Evolutionary conservation across 2,329 filamentous ascomycete species (phyloP).

Genomic region (Neospermospora avenae): DNA sequence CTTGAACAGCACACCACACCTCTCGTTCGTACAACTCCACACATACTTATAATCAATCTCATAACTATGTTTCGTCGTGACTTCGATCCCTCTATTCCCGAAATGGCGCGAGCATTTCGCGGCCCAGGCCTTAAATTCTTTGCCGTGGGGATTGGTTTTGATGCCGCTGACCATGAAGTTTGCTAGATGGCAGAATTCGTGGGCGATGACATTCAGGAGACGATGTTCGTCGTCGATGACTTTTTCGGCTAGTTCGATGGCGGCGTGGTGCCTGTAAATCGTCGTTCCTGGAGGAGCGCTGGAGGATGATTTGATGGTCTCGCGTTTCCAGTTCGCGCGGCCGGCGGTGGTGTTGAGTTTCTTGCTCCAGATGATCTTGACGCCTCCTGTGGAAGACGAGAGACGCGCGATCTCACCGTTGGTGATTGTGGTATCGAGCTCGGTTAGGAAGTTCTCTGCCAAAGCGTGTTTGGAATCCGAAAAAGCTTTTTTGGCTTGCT

Average conservation of each 20-base stretch:
- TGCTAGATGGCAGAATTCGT: constrained; percentile 93
- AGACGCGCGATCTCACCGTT: constrained; percentile 55
- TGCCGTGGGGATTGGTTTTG: constrained; percentile 75
- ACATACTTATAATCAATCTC: constrained; percentile 89
- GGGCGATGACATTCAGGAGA: constrained; percentile 86
- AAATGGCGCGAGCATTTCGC: constrained; percentile 54
- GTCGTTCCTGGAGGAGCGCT: background rate
- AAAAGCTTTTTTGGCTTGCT: constrained; percentile 57
- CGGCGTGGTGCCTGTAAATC: constrained; percentile 57
- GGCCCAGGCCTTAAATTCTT: constrained; percentile 78
- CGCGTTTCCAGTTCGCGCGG: constrained; percentile 67
- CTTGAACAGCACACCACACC: constrained; percentile 70
- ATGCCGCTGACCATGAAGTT: constrained; percentile 84
- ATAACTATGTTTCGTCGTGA: constrained; percentile 89
- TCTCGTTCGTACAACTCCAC: constrained; percentile 63
- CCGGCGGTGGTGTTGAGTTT: constrained; percentile 79
- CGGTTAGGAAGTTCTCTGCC: constrained; percentile 60
- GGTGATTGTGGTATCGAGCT: constrained; percentile 67
- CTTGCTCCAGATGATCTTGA: constrained; percentile 70
- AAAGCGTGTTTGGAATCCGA: constrained; percentile 58
- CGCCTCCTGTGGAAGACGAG: constrained; percentile 62
- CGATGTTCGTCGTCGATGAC: constrained; percentile 76
- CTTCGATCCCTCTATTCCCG: constrained; percentile 60
- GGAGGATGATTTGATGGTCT: constrained; percentile 43
- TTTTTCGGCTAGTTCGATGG: constrained; percentile 85